Evolutionary conservation across 352 stramenopile species (phyloP).

Genomic region (Blastocystis sp.): DNA sequence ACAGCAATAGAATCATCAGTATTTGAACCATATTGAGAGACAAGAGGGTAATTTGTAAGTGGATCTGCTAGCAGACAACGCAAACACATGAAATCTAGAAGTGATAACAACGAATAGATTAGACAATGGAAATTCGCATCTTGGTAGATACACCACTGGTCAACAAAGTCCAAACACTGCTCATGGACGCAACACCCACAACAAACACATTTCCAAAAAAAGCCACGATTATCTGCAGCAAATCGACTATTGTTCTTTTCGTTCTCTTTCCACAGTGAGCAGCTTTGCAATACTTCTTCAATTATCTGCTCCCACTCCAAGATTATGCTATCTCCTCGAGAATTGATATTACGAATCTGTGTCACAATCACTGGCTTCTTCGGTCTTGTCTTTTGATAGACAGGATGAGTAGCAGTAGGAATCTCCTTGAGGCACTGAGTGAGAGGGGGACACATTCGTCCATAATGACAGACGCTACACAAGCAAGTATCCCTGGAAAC

Average conservation of each 20-base stretch:
- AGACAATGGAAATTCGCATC: slow-evolving; percentile 2
- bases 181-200: slow-evolving; percentile 17
- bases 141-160: slow-evolving; percentile 40
- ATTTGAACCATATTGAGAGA: not conserved
- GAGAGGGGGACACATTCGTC: not conserved
- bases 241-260: not conserved
- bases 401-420: not conserved
- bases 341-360: too few species aligned
- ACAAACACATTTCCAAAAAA: slow-evolving; percentile 44
- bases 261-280: not conserved
- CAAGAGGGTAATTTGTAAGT: not conserved
- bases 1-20: not conserved
- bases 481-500: not conserved
- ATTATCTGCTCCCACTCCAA: not conserved
- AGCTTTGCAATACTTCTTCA: not conserved
- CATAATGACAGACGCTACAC: not conserved
- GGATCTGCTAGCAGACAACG: slow-evolving; percentile 18
- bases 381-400: not conserved
- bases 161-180: slow-evolving; percentile 45
- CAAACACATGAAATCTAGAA: slow-evolving; percentile 43
- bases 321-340: not conserved
- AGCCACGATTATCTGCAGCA: not conserved
- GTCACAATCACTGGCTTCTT: too few species aligned
- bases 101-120: not conserved
- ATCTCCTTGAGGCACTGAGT: not conserved